Evolutionary conservation across 805 yeast genomes (phyloP), one percentile per base, ranked within the genome.

Genomic region (Candida nonsorbophila): DNA sequence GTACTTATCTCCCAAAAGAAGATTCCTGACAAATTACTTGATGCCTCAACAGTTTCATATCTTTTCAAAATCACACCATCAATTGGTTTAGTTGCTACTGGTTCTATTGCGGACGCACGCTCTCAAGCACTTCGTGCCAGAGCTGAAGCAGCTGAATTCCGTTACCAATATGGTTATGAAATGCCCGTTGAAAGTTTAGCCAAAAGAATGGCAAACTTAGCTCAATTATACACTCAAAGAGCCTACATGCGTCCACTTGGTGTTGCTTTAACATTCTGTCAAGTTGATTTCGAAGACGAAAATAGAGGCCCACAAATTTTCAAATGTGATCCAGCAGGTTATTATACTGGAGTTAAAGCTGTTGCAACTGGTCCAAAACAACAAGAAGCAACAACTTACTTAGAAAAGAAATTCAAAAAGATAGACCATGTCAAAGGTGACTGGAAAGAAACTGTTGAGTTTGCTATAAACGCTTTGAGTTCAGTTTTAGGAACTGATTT

Each of bases 231-330:
- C 59, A 92, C 98, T 23, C 98, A 92, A 62, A 74, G 97, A 53
- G 97, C 97, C 7, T 90, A 90, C 59, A 92, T 92, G 97, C 78
- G 98, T 60, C 98, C 98, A 15, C 69, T 87, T 43, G 98, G 98
- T 21, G 96, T 90, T 36, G 85, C 95, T 16, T 70, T 87, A 51
- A 86, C 96, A 15, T 81, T 90, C 49, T 72, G 87, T 34, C 77
- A 94, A 25, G 79, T 84, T 33, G 69, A 62, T 31, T 47, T 50
- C 21, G 69, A 62, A 34, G 97, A 87, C 56, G 96, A 86, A 51
- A 94, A 81, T 58, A 57, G 66, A 30, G 98, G 97, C 1, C 96
- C 98, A 16, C 77, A 79, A 47, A 70, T 92, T 36, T 87, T 74
- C 67, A 92, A 90, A 66, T 79, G 92, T 42, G 98, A 92, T 59